Evolutionary conservation across 495 filamentous ascomycete genomes (phyloP).

Genomic region (Penicillium paradoxum): DNA sequence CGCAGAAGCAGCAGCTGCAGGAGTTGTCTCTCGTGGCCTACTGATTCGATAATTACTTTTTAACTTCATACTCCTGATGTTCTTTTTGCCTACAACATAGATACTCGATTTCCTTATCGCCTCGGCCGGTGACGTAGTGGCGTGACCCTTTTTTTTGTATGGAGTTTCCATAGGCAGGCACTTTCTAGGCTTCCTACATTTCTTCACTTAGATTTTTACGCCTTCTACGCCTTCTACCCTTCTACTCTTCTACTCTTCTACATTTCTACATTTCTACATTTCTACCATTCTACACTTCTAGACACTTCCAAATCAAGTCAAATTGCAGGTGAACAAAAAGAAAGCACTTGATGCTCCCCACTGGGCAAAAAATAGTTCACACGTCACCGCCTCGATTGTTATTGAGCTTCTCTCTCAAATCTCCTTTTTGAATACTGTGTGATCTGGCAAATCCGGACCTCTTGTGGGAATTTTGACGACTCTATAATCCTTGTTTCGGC

Average conservation of each 20-base stretch:
- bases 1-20: slow-evolving; percentile 35
- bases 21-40: slow-evolving; percentile 14
- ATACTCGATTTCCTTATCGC: background rate
- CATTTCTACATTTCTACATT: no score
- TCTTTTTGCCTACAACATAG: no score
- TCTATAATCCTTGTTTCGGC: background rate
- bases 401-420: background rate
- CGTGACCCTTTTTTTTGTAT: background rate
- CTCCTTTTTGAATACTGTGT: background rate
- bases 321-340: no score
- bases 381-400: slow-evolving; percentile 34
- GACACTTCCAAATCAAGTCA: no score
- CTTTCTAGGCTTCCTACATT: no score
- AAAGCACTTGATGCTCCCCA: no score
- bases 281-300: no score
- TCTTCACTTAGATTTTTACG: no score
- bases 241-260: no score
- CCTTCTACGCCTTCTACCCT: no score
- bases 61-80: no score
- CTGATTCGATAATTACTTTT: slow-evolving; percentile 3
- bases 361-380: slow-evolving; percentile 7
- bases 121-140: background rate
- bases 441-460: background rate
- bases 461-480: background rate
- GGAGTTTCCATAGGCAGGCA: no score